Evolutionary conservation across 768 basidiomycete genomes (phyloP).

Genomic region (Cubamyces lactineus): DNA sequence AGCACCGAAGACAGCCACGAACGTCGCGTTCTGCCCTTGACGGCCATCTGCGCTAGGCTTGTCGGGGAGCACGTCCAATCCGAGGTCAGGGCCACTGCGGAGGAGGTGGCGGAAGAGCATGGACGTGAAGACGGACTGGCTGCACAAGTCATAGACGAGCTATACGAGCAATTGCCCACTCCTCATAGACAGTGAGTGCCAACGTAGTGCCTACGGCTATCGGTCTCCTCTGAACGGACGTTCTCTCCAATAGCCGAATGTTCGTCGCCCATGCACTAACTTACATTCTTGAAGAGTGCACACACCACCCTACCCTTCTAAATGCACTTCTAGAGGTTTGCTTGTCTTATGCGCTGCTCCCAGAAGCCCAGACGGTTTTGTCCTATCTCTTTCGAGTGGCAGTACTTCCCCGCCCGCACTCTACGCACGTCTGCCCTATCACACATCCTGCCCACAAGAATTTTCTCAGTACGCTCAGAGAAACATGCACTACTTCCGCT

Average conservation of each 20-base stretch:
- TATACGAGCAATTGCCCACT: slow-evolving; percentile 58
- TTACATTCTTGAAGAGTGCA: slow-evolving; percentile 48
- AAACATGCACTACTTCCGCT: slow-evolving; percentile 41
- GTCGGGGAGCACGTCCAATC: slow-evolving; percentile 51
- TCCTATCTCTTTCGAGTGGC: slow-evolving; percentile 45
- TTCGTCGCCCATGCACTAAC: slow-evolving; percentile 56
- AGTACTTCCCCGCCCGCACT: slow-evolving; percentile 34
- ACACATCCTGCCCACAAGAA: slow-evolving; percentile 49
- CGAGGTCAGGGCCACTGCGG: slow-evolving; percentile 30
- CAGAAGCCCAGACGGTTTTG: slow-evolving; percentile 50
- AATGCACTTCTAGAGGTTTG: slow-evolving; percentile 54
- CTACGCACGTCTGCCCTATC: slow-evolving; percentile 28
- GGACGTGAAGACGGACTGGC: slow-evolving; percentile 29
- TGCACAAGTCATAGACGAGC: slow-evolving; percentile 36
- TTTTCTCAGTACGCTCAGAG: slow-evolving; percentile 50
- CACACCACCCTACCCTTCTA: slow-evolving; percentile 52
- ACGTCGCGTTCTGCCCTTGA: slow-evolving; percentile 40
- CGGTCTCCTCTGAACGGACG: neutral
- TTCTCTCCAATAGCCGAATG: slow-evolving; percentile 41
- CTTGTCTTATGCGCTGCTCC: slow-evolving; percentile 44
- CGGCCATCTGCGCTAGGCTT: slow-evolving; percentile 49
- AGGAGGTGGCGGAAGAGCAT: slow-evolving; percentile 34
- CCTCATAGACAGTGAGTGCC: slow-evolving; percentile 51
- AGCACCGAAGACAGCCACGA: neutral
- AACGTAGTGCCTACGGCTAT: neutral